Evolutionary conservation across 2,329 filamentous ascomycete species (phyloP).

Genomic region (Cordyceps tenuipes): DNA sequence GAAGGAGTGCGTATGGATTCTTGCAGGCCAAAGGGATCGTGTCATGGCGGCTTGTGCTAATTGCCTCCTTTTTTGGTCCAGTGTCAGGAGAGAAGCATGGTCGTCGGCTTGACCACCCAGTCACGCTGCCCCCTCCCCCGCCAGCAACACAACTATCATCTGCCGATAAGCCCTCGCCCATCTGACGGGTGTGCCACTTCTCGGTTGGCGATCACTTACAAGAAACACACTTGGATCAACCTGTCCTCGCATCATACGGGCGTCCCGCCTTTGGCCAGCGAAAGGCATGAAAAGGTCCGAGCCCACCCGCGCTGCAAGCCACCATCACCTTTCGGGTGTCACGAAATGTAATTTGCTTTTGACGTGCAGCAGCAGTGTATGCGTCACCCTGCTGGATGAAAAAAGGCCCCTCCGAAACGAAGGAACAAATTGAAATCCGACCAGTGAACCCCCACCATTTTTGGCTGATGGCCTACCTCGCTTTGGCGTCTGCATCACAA

Average conservation of each 20-base stretch:
- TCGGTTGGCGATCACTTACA: not conserved
- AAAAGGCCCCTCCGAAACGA: not conserved
- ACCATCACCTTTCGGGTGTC: not conserved
- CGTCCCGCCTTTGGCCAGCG: not conserved
- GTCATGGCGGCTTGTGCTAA: not conserved
- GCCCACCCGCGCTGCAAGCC: slow-evolving; percentile 2
- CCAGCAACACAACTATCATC: not conserved
- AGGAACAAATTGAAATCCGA: not conserved
- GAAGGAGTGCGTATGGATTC: not conserved
- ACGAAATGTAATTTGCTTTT: slow-evolving; percentile 6
- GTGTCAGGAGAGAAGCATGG: not conserved
- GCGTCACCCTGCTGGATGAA: not conserved
- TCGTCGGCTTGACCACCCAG: not conserved
- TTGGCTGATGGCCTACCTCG: not conserved
- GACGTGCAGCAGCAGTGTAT: slow-evolving; percentile 3
- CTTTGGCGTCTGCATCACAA: not conserved
- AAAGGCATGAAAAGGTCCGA: not conserved
- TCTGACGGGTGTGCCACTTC: not conserved
- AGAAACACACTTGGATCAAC: not conserved
- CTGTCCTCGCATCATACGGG: not conserved
- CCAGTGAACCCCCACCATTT: not conserved
- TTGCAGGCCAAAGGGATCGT: not conserved
- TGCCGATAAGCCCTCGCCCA: not conserved
- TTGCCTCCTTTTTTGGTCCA: not conserved
- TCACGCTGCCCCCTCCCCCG: not conserved